Evolutionary conservation across 2,329 filamentous ascomycete species (phyloP), one percentile per base, ranked within the genome.

Genomic region (Diaporthe citriasiana): DNA sequence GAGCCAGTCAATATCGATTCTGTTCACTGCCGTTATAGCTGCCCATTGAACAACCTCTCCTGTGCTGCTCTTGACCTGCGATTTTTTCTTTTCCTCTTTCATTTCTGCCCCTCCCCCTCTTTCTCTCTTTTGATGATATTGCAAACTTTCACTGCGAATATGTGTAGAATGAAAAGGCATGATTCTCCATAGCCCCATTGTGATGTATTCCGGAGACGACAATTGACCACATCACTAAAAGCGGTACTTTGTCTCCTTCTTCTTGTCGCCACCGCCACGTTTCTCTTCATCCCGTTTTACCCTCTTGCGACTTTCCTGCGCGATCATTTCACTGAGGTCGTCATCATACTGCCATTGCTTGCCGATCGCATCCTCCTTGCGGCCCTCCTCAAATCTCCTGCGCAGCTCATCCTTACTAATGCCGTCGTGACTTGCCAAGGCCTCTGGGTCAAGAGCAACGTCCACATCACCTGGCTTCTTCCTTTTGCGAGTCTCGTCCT

Each of bases 381-480:
- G 90, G 81, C 86, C 93, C 87, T 86, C 91, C 74, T 98, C 95
- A 80, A 97, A 99, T 80, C 93, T 89, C 79, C 89, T 91, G 82
- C 89, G 90, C 79, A 99, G 83, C 78, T 95, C 94, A 35, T 98
- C 95, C 82, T 96, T 97, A 83, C 90, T 93, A 79, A 98, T 88
- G 57, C 93, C 93, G 78, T 95, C 94, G 75, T 92, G 89, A 53
- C 90, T 88, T 77, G 91, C 91, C 75, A 99, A 83, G 50, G 93
- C 89, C 81, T 98, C 96, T 7, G 94, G 91, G 79, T 98, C 95
- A 76, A 99, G 91, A 33, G 95, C 94, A 38, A 98, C 93, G 78
- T 99, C 97, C 33, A 99, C 90, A 82, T 99, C 97, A 53, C 96
- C 97, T 5, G 94, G 95, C 89, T 98, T 98, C 91, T 98, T 99